Base-by-base conservation (phyloP, 345 rosid species). In the Clarkia xantiana region DNA sequence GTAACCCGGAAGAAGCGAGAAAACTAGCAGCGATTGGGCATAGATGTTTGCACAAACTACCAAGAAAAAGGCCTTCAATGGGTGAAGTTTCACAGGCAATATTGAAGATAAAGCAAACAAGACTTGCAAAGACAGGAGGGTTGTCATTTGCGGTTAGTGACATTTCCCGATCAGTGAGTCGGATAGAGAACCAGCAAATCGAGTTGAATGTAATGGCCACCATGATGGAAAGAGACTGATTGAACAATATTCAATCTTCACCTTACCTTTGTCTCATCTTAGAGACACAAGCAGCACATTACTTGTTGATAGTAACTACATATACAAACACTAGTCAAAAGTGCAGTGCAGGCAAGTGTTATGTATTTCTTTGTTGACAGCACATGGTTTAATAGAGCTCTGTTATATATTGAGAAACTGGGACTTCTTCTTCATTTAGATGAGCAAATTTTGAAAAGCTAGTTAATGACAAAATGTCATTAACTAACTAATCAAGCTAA, bases 41-140 rank as follows among this genome's bases (percentile, higher is more conserved):
- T 42, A 84, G 65, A 62, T 81, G 94, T 74, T 73, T 84, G 74
- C 83, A 71, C 36, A 81, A 75, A 61, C 62, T 65, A 20, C 96
- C 81, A 9, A 83, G 83, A 45, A 84, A 81, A 57, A 76, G 94
- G 40, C 98, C 94, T 16, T 71, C 78, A 1, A 86, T 86, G 0
- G 78, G 77, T 36, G 98, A 84, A 66, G 86, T 86, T 14, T 84
- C 87, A 0, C 90, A 78, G 73, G 89, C 76, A 19, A 72, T 91
- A 63, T 54, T 72, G 46, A 86, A 71, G 74, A 78, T 91, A 61
- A 80, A 79, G 54, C 87, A 76, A 55, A 61, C 74, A 34, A 70
- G 44, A 53, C 61, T 64, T 0, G 53, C 18, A 0, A 71, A 40
- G 62, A 65, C 71, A 44, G 78, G 70, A 22, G 58, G 63, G 0